Evolutionary conservation across 352 stramenopile species (phyloP).

Genomic region (Phytophthora sojae): DNA sequence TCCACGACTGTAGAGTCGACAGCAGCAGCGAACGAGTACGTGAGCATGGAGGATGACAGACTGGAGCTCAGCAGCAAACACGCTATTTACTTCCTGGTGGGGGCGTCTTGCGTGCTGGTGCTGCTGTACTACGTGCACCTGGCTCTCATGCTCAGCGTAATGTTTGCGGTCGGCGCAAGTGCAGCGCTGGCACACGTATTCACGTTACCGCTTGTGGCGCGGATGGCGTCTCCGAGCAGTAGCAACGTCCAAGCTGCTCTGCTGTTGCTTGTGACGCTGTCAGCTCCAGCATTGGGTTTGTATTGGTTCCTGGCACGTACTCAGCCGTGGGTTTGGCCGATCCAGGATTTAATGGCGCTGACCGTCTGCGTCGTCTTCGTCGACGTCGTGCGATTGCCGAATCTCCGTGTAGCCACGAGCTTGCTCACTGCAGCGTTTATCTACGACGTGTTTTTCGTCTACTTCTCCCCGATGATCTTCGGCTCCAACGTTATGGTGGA

Average conservation of each 20-base stretch:
- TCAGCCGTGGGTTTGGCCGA: constrained; percentile 78
- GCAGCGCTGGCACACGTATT: constrained; percentile 58
- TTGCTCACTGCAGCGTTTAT: constrained; percentile 90
- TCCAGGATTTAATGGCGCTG: constrained; percentile 90
- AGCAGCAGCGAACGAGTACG: constrained; percentile 31
- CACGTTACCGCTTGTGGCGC: constrained; percentile 45
- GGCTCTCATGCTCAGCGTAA: constrained; percentile 56
- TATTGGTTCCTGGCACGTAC: constrained; percentile 71
- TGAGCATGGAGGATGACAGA: constrained; percentile 40
- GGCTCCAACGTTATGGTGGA: constrained; percentile 92
- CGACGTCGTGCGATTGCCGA: constrained; percentile 78
- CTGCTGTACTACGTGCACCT: constrained; percentile 78
- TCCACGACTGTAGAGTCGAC: constrained; percentile 24
- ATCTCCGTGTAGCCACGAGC: constrained; percentile 82
- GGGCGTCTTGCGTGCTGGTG: constrained; percentile 60
- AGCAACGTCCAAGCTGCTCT: constrained; percentile 21
- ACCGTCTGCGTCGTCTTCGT: constrained; percentile 93
- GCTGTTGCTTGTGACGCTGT: constrained; percentile 27
- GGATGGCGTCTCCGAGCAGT: constrained; percentile 22
- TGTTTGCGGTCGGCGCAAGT: constrained; percentile 63
- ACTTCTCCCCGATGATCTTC: constrained; percentile 89
- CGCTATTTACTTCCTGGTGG: constrained; percentile 63
- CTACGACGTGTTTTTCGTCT: constrained; percentile 96
- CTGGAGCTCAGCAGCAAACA: constrained; percentile 64
- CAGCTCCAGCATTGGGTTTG: constrained; percentile 32